Evolutionary conservation across 108 stramenopile species (phyloP), one percentile per base, ranked within the genome.

Genomic region (Skeletonema marinoi): DNA sequence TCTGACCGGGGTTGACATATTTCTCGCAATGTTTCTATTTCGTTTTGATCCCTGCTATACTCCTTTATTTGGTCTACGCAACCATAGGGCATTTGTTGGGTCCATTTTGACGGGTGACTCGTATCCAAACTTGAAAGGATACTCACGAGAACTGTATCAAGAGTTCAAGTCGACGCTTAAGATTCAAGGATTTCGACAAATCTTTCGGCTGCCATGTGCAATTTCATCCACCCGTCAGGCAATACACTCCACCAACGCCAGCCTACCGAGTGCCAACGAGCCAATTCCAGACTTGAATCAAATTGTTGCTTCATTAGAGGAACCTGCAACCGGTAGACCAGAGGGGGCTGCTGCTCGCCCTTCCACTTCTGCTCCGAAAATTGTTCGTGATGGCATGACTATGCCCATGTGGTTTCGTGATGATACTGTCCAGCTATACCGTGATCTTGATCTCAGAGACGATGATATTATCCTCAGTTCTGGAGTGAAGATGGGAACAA

Each of bases 391-490:
- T 31, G 72, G 65, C 32, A 35, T 73, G 5, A 38, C 72, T 1
- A 44, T 73, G 65, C 72, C 72, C 41, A 6, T 46, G 2, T 73
- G 35, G 39, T 65, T 73, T 38, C 38, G 65, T 3, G 32, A 73
- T 32, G 72, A 58, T 31, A 19, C 72, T 11, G 17, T 41, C 14
- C 16, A 66, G 6, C 65, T 46, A 13, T 73, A 46, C 56, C 65
- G 42, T 14, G 65, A 65, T 29, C 14, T 66, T 41, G 58, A 58
- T 38, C 25, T 66, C 5, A n/a, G 65, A 32, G 58, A 38, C 16
- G 72, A 73, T 66, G 72, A n/a, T 16, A 66, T 73, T 17, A 73
- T 73, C 31, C 72, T 73, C 13, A 33, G 33, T 6, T 73, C 72
- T 17, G 42, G 42, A 16, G 29, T 64, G 13, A 46, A 46, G 16